Base-by-base conservation (phyloP, 1,284 basidiomycete genomes). In the Rugiboletus extremiorientalis region DNA sequence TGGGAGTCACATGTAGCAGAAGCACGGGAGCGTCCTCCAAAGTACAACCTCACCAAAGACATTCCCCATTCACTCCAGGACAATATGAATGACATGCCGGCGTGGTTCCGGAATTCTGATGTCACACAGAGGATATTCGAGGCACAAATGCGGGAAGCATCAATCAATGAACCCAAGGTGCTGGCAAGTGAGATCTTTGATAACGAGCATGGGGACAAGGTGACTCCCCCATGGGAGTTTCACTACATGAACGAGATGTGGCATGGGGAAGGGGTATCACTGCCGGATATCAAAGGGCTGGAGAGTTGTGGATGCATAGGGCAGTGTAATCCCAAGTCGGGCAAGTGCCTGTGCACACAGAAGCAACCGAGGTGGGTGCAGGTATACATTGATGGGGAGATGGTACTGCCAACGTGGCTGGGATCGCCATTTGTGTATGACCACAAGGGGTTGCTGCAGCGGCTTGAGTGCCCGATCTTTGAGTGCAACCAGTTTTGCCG, bases 401-500 rank as follows among this genome's bases (percentile, higher is more conserved):
- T 59, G 3, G 59, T 73, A 55, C 67, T 70, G 7, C 10, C 47
- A 11, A 54, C 50, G 30, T 70, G 69, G 69, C 52, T 67, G 33
- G 69, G 69, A 6, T 62, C 65, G 3, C 65, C 70, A 2, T 94
- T 92, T 66, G 74, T 83, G 20, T 94, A 92, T 66, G 81, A 89
- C 60, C 71, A 72, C 50, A 77, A 77, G 54, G 86, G 87, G 14
- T 71, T 72, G 27, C 65, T 92, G 36, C 83, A 80, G 62, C 66
- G 73, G 11, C 65, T 73, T 15, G 79, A 79, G 10, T 82, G 83
- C 52, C 88, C 92, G 0, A 86, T 96, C 36, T 92, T 91, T 66
- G 94, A 96, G 72, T 97, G 94, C 71, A 93, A 94, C 65, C 84
- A 83, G 43, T 76, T 85, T 18, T 97, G 94, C 70, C 79, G 81